A percentile compares a stretch with the other conserved stretches of the same genome.
phyloP scores from a whole-genome alignment of 2,329 filamentous ascomycete genomes.

The Cytospora paraplurivora region DNA sequence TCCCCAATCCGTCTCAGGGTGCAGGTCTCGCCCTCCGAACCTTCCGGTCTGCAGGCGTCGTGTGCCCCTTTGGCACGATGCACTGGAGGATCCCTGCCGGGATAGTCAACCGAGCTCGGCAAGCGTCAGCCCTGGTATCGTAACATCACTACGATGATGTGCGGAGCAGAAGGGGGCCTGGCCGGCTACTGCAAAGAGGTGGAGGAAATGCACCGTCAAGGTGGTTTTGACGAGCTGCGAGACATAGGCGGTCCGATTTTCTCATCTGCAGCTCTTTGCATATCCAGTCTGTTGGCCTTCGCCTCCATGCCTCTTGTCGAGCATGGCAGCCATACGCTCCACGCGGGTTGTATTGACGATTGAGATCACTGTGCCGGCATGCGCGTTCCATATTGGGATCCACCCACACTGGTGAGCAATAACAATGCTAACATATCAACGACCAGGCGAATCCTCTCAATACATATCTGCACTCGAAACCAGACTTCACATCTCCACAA shows the following conservation, averaged over 20 bases:
- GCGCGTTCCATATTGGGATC: constrained; percentile 35
- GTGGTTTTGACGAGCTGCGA: background rate
- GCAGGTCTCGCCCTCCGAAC: background rate
- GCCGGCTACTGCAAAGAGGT: constrained; percentile 1
- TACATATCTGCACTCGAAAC: constrained; percentile 90
- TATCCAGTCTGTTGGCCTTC: background rate
- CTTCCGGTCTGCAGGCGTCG: background rate
- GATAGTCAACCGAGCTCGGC: constrained; percentile 15
- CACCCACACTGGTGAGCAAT: constrained; percentile 38
- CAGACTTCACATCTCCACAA: constrained; percentile 87
- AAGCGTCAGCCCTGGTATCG: constrained; percentile 22
- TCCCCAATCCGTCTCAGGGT: background rate
- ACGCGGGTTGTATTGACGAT: constrained; percentile 39
- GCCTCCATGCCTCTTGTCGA: constrained; percentile 21
- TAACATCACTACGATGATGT: constrained; percentile 11
- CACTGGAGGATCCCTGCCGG: constrained; percentile 2
- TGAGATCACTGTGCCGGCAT: constrained; percentile 40
- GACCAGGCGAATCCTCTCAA: constrained; percentile 88
- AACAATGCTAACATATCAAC: constrained; percentile 52
- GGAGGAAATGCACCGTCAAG: constrained; percentile 4
- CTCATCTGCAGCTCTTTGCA: constrained; percentile 13
- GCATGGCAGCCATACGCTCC: constrained; percentile 23
- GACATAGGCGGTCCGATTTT: constrained; percentile 5
- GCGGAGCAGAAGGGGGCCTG: background rate
- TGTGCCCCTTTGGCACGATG: background rate